phyloP scores from a whole-genome alignment of 352 stramenopile species.

The Phytophthora ohioensis region DNA sequence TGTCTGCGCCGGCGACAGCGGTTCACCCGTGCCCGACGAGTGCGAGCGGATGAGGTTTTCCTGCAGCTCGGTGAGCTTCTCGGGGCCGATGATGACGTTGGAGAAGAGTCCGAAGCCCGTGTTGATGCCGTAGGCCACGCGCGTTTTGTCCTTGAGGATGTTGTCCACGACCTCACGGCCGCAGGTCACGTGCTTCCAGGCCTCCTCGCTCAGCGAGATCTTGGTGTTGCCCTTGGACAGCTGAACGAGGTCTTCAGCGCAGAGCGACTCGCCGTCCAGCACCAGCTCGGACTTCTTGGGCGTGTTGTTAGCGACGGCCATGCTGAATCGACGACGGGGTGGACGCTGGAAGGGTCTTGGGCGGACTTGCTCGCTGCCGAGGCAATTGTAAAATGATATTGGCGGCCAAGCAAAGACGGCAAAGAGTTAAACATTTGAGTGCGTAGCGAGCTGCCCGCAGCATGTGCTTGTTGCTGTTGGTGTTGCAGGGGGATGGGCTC shows the following conservation, averaged over 20 bases:
- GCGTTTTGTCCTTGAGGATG: slow-evolving; percentile 82
- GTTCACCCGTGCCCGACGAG: slow-evolving; percentile 82
- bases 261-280: slow-evolving; percentile 76
- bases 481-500: slow-evolving; percentile 10
- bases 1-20: slow-evolving; percentile 76
- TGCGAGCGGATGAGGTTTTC: slow-evolving; percentile 88
- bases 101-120: slow-evolving; percentile 93
- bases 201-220: slow-evolving; percentile 69
- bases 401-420: slow-evolving; percentile 4
- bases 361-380: slow-evolving; percentile 28
- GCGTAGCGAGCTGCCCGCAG: background rate
- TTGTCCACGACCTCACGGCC: slow-evolving; percentile 87
- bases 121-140: slow-evolving; percentile 93
- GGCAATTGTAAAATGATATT: slow-evolving; percentile 35
- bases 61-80: slow-evolving; percentile 89
- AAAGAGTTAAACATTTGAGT: slow-evolving; percentile 11
- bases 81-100: slow-evolving; percentile 88
- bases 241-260: slow-evolving; percentile 73
- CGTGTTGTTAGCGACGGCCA: slow-evolving; percentile 16
- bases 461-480: slow-evolving; percentile 27
- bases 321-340: slow-evolving; percentile 3
- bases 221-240: slow-evolving; percentile 69
- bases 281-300: slow-evolving; percentile 42
- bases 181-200: slow-evolving; percentile 79
- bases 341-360: background rate